Percentiles rank a stretch among this genome's conserved stretches.
Evolutionary conservation across 108 stramenopile species (phyloP).

Genomic region (Cylindrotheca closterium): DNA sequence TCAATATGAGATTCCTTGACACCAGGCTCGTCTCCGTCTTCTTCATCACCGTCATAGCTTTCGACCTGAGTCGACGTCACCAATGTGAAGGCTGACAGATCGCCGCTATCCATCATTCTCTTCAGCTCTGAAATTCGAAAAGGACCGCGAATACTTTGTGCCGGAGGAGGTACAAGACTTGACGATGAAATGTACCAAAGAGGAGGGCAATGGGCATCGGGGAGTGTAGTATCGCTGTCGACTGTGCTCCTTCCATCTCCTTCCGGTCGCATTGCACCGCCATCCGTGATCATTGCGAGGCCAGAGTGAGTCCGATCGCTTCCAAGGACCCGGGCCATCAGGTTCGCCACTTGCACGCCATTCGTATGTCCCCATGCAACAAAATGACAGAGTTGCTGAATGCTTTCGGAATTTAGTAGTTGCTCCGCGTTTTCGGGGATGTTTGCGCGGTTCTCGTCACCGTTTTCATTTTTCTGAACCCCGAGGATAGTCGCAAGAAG

Average conservation of each 20-base stretch:
- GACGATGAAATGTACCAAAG: constrained; percentile 70
- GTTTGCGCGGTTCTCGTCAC: constrained; percentile 33
- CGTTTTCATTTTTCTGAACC: constrained; percentile 38
- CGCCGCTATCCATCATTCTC: constrained; percentile 49
- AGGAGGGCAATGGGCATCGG: constrained; percentile 45
- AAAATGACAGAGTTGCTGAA: constrained; percentile 65
- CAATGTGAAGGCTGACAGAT: constrained; percentile 44
- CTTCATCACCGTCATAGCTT: constrained; percentile 45
- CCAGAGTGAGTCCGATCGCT: constrained; percentile 15
- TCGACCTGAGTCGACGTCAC: constrained; percentile 53
- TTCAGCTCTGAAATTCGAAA: constrained; percentile 64
- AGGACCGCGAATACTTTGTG: constrained; percentile 57
- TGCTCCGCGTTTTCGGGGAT: constrained; percentile 74
- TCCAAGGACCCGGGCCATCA: constrained; percentile 41
- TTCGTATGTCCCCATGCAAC: constrained; percentile 76
- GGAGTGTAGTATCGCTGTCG: background rate
- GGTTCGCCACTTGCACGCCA: constrained; percentile 57
- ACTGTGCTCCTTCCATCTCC: constrained; percentile 8
- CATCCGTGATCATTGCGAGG: constrained; percentile 29
- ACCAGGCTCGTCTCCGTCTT: constrained; percentile 14
- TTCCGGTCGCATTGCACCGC: constrained; percentile 8
- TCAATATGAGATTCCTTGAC: constrained; percentile 59
- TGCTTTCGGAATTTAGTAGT: constrained; percentile 60
- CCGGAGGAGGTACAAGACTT: constrained; percentile 56
- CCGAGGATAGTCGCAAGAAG: constrained; percentile 64